Base-by-base conservation (phyloP, 768 basidiomycete species). In the Glaciozyma antarctica region DNA sequence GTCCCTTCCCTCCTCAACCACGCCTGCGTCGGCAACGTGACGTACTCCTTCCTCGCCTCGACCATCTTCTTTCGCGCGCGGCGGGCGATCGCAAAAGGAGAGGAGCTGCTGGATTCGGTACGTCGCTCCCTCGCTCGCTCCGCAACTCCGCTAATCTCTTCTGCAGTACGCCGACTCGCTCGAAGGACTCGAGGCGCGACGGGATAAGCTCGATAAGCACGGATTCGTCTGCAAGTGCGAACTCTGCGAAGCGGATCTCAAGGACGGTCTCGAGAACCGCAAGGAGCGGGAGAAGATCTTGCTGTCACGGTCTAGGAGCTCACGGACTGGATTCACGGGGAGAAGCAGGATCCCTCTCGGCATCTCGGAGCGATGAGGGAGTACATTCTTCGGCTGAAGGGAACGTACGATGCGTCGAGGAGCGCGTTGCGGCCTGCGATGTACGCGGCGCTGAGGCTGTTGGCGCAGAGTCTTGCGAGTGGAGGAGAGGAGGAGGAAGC, bases 1-100 rank as follows among this genome's bases (percentile, higher is more conserved):
- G 81, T 92, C 7, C 90, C 93, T 75, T 86, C 90, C 3, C 88
- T 92, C 70, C 76, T 93, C 38, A 95, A 94, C 76, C 91, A 95
- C 75, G 82, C 82, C 10, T 95, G 91, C 76, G 75, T 78, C 22
- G 89, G 91, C 0, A 93, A 90, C 75, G 71, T 85, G 56, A 87
- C 88, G 22, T 84, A 88, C 21, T 84, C 86, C 3, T 90, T 90
- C 74, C 77, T 88, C 63, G 85, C 88, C 75, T 81, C 81, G 10
- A 83, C 88, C 45, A 87, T 94, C 74, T 85, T 87, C 0, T 74
- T 90, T 30, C 75, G 88, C n/a, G 86, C 90, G 7, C 82, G 81
- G 62, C 75, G 78, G 15, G 79, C 81, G 24, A 86, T 95, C 61
- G 78, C 80, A 28, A 75, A 79, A 0, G 88, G 88, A 1, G 85